Conservation (phyloP, 2,329 filamentous ascomycete genomes). For the Rutstroemia sp. region DNA sequence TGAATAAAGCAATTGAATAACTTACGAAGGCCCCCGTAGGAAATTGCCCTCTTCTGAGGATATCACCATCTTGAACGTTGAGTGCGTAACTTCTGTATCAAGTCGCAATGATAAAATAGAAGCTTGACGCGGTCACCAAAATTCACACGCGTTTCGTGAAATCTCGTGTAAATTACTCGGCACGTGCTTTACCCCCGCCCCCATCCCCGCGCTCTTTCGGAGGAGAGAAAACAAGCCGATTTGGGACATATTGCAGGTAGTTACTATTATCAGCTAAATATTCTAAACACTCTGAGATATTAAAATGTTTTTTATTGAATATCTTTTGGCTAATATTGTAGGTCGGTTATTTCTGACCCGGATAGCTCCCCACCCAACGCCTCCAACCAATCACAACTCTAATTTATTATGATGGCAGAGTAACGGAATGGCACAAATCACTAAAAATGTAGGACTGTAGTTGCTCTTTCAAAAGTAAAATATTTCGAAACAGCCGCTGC, state of each 20-base stretch:
- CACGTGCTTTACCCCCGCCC: background rate
- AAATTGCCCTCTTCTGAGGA: slow-evolving; percentile 4
- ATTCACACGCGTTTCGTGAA: slow-evolving; percentile 5
- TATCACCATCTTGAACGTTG: background rate
- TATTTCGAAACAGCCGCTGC: background rate
- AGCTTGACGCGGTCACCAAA: background rate
- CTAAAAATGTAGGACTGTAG: background rate
- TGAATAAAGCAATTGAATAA: background rate
- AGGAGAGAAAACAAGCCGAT: too few relatives aligned
- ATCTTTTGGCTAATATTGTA: too few relatives aligned
- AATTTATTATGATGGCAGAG: background rate
- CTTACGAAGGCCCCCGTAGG: slow-evolving; percentile 6
- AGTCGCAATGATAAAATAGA: background rate
- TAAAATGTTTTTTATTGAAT: too few relatives aligned
- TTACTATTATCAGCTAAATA: too few relatives aligned
- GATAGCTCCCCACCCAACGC: too few relatives aligned
- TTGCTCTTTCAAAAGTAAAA: background rate
- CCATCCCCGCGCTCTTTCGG: too few relatives aligned
- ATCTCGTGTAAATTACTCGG: slow-evolving; percentile 8
- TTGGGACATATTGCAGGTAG: too few relatives aligned
- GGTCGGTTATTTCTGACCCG: too few relatives aligned
- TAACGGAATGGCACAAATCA: background rate
- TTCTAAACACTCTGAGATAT: too few relatives aligned
- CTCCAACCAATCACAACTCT: background rate
- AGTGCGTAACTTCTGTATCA: background rate